Evolutionary conservation across 1,284 basidiomycete species (phyloP).

Genomic region (Uromyces viciae-fabae): DNA sequence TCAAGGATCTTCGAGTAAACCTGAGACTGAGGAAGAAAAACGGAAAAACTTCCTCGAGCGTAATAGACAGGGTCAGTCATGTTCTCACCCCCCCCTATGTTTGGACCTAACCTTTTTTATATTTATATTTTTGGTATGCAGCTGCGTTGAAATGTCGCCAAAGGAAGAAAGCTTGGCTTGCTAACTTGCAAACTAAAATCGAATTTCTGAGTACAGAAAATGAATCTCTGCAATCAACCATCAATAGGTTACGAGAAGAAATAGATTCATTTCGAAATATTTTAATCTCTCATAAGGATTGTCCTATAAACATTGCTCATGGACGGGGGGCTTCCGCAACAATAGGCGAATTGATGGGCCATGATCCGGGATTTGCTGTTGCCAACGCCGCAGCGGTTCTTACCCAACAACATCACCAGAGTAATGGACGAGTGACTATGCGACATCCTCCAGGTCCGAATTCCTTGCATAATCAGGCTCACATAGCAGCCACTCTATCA

Average conservation of each 20-base stretch:
- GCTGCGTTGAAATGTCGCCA: constrained; percentile 98
- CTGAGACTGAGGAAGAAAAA: constrained; percentile 93
- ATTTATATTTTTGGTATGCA: constrained; percentile 53
- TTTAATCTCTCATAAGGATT: constrained; percentile 54
- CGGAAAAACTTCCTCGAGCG: constrained; percentile 87
- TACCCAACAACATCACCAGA: constrained; percentile 14
- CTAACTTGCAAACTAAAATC: constrained; percentile 85
- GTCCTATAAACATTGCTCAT: constrained; percentile 45
- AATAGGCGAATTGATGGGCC: constrained; percentile 30
- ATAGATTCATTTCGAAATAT: constrained; percentile 61
- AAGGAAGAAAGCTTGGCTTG: constrained; percentile 95
- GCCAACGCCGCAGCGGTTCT: constrained; percentile 27
- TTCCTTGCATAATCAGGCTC: neutral
- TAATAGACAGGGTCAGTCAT: constrained; percentile 76
- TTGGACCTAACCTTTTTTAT: neutral
- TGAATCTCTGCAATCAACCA: constrained; percentile 70
- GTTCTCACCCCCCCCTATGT: neutral
- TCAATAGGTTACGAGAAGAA: constrained; percentile 60
- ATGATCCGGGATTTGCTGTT: neutral
- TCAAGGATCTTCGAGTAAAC: constrained; percentile 57
- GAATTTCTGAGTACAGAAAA: constrained; percentile 87
- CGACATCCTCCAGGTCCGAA: neutral
- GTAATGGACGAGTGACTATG: neutral
- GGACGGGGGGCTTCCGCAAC: constrained; percentile 16
- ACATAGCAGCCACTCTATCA: neutral